phyloP scores from a whole-genome alignment of 331 rosid species.

The Quercus tomentella region DNA sequence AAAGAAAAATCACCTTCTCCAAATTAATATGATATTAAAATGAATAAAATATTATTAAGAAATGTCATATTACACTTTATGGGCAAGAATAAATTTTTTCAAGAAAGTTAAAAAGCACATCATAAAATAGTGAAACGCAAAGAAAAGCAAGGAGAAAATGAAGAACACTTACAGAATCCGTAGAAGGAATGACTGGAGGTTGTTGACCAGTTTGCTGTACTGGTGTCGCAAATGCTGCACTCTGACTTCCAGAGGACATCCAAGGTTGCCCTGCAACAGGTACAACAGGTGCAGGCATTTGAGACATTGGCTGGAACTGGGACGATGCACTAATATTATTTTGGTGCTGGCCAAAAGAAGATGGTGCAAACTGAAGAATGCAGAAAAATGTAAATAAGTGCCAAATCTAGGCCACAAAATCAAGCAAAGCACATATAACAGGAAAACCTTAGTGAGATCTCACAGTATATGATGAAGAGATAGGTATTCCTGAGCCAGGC shows the following conservation, averaged over 20 bases:
- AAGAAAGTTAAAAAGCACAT: neutral
- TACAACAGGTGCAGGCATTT: conserved; percentile 53
- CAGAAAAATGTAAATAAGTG: conserved; percentile 8
- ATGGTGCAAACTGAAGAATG: conserved; percentile 51
- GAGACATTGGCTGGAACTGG: conserved; percentile 73
- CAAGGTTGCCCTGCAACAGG: conserved; percentile 67
- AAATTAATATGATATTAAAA: neutral
- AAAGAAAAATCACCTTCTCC: neutral
- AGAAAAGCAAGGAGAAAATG: neutral
- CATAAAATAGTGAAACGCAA: conserved; percentile 9
- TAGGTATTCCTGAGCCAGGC: conserved; percentile 71
- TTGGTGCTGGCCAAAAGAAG: conserved; percentile 61
- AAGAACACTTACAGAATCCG: conserved; percentile 48
- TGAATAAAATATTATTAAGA: neutral
- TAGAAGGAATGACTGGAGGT: conserved; percentile 43
- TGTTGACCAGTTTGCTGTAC: conserved; percentile 59
- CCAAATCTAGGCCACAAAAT: conserved; percentile 5
- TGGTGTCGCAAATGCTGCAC: conserved; percentile 39
- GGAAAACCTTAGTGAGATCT: conserved; percentile 12
- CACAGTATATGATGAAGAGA: conserved; percentile 74
- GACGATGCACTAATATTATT: conserved; percentile 49
- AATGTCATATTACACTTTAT: neutral
- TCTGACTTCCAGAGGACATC: conserved; percentile 65
- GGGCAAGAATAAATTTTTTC: neutral
- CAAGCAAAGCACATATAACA: neutral